Evolutionary conservation across 345 rosid genomes (phyloP).

Genomic region (Eucalyptus albens): DNA sequence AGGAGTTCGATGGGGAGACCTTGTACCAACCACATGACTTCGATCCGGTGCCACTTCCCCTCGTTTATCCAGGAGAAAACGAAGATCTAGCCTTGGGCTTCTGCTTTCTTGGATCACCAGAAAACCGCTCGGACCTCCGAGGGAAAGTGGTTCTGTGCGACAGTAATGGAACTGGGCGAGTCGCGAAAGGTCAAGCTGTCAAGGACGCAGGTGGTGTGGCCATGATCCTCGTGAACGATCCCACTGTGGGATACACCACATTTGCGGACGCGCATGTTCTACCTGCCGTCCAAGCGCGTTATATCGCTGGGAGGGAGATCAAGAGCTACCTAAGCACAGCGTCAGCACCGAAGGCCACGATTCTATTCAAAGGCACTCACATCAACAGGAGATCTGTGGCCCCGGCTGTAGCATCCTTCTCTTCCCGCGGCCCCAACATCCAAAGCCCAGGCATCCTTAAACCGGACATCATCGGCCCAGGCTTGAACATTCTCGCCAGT

Average conservation of each 20-base stretch:
- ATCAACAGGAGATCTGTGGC: conserved; percentile 5
- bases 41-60: conserved; percentile 9
- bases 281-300: conserved; percentile 9
- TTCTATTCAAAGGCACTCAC: conserved; percentile 5
- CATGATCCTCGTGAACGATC: conserved; percentile 13
- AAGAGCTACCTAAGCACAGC: conserved; percentile 12
- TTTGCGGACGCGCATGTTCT: conserved; percentile 4
- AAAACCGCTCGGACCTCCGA: no score
- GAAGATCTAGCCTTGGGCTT: not conserved
- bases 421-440: conserved; percentile 37
- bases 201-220: conserved; percentile 17
- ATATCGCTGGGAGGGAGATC: conserved; percentile 7
- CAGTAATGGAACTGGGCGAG: no score
- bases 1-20: conserved; percentile 15
- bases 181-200: not conserved
- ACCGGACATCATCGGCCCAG: conserved; percentile 33
- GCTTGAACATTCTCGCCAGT: conserved; percentile 17
- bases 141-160: no score
- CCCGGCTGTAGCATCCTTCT: conserved; percentile 26
- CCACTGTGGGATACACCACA: conserved; percentile 12
- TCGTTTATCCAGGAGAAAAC: conserved; percentile 27
- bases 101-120: no score
- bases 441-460: conserved; percentile 32
- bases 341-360: conserved; percentile 3
- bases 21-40: conserved; percentile 20